Percentiles rank a stretch among this genome's conserved stretches.
Conservation (phyloP, 331 rosid genomes). For the Pyracantha coccinea region DNA sequence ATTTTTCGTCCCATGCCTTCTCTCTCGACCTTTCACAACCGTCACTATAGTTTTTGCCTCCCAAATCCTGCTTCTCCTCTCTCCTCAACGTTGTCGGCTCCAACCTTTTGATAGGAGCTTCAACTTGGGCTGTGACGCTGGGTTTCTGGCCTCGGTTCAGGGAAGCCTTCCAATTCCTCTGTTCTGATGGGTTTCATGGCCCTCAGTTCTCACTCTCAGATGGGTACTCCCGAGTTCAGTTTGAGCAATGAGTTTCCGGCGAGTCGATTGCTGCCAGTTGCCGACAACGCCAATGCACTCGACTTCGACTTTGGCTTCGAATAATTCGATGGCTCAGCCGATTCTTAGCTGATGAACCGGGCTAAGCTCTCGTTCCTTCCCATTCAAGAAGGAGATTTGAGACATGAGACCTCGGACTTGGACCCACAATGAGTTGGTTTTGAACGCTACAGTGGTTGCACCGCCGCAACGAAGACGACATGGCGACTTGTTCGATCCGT, state of each 20-base stretch:
- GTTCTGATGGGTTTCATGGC: slow-evolving; percentile 24
- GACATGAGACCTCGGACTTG: too few species aligned
- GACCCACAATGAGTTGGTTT: too few species aligned
- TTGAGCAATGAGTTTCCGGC: slow-evolving; percentile 31
- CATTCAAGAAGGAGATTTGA: background rate
- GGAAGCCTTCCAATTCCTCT: slow-evolving; percentile 25
- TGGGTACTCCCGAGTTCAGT: slow-evolving; percentile 24
- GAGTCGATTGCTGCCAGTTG: slow-evolving; percentile 9
- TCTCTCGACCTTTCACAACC: slow-evolving; percentile 23
- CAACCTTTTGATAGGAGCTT: slow-evolving; percentile 37
- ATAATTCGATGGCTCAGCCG: slow-evolving; percentile 14
- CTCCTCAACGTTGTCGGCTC: slow-evolving; percentile 19
- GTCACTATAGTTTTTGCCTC: slow-evolving; percentile 19
- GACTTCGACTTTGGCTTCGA: slow-evolving; percentile 17
- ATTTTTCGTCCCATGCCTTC: slow-evolving; percentile 24
- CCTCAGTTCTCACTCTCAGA: slow-evolving; percentile 20
- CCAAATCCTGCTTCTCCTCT: slow-evolving; percentile 35
- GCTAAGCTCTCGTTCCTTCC: slow-evolving; percentile 22
- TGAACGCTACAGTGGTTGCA: too few species aligned
- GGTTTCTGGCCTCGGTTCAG: slow-evolving; percentile 24
- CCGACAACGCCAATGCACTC: slow-evolving; percentile 5
- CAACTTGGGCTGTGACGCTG: slow-evolving; percentile 32
- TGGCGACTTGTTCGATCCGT: too few species aligned
- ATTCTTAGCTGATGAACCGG: slow-evolving; percentile 26
- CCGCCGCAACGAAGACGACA: too few species aligned